phyloP scores from a whole-genome alignment of 148 eudicot genomes.

The Vaccinium macrocarpon region DNA sequence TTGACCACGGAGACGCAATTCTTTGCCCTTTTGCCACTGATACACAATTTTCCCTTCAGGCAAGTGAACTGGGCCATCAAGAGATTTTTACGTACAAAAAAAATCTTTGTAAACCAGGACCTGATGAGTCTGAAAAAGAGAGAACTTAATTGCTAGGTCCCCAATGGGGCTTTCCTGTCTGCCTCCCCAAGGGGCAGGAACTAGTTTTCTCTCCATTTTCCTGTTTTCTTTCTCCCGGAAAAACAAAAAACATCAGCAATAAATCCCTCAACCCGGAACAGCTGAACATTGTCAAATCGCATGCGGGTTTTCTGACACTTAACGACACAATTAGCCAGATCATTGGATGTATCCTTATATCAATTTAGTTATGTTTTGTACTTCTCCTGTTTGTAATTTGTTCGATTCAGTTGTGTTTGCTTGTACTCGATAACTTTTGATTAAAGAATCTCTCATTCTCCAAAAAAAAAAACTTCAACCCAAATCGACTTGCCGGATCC shows the following conservation, averaged over 20 bases:
- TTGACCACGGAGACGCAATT: too few relatives aligned
- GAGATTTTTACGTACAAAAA: constrained; percentile 8
- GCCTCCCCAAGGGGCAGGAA: background rate
- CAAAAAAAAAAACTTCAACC: background rate
- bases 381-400: too few relatives aligned
- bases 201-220: background rate
- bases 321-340: too few relatives aligned
- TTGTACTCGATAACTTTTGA: too few relatives aligned
- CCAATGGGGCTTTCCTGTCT: background rate
- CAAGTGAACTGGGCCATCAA: background rate
- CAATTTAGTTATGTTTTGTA: too few relatives aligned
- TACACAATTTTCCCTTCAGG: background rate
- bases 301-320: too few relatives aligned
- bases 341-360: too few relatives aligned
- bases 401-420: too few relatives aligned
- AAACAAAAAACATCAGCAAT: background rate
- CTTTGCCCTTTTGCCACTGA: too few relatives aligned
- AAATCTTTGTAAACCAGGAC: background rate
- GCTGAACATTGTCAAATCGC: too few relatives aligned
- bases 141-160: background rate
- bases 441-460: background rate
- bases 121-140: background rate
- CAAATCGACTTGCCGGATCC: too few relatives aligned
- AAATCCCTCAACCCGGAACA: background rate
- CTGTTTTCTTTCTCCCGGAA: background rate